A percentile compares a stretch with the other conserved stretches of the same genome.
Conservation (phyloP, 176 grass and related monocot genomes). For the Alloteropsis semialata region DNA sequence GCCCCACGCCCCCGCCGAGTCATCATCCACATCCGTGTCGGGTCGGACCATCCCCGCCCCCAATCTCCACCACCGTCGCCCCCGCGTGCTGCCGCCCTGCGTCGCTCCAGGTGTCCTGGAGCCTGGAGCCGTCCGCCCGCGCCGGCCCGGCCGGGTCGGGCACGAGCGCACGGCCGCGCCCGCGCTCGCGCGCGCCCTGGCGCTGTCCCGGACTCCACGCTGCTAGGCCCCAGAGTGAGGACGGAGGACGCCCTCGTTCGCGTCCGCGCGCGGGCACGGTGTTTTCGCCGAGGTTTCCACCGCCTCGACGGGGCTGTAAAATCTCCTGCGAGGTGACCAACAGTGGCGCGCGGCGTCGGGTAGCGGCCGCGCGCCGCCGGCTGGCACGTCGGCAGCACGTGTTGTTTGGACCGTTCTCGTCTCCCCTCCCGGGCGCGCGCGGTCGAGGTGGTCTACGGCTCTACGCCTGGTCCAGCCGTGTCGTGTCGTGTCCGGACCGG, state of each 20-base stretch:
- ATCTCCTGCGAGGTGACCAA: background rate
- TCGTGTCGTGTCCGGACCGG: background rate
- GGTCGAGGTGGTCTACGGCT: background rate
- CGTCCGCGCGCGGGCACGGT: too few species aligned
- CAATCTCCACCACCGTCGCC: background rate
- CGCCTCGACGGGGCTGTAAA: background rate
- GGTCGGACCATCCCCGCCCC: background rate
- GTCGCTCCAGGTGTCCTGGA: background rate
- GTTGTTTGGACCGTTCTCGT: background rate
- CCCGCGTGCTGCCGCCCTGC: background rate
- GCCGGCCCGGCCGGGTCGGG: too few species aligned
- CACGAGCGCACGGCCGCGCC: too few species aligned
- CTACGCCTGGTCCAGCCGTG: too few species aligned
- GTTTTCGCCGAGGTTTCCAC: too few species aligned
- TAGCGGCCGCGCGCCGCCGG: background rate
- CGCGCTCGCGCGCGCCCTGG: too few species aligned
- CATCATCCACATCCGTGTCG: constrained; percentile 9
- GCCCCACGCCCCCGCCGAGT: background rate
- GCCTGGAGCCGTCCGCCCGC: background rate
- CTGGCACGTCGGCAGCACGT: background rate
- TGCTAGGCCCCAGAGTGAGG: too few species aligned
- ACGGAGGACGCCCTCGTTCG: background rate
- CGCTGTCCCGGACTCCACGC: too few species aligned
- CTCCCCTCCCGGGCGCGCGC: background rate
- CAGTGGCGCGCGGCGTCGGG: background rate